Conservation (phyloP, 768 basidiomycete species). For the Suillus spraguei region DNA sequence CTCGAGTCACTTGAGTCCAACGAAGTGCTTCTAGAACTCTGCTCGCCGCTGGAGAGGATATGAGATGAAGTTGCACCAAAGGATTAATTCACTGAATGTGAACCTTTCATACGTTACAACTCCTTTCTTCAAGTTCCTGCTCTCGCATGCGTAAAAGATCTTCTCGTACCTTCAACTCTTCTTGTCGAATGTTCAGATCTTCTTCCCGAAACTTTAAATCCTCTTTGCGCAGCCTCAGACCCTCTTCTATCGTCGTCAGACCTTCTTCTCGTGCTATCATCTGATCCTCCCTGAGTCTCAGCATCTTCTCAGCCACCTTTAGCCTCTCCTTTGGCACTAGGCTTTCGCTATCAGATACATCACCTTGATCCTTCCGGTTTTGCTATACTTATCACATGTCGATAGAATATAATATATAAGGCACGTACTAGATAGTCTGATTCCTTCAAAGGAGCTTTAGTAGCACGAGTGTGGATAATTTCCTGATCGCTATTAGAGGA, state of each 20-base stretch:
- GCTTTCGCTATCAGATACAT: neutral
- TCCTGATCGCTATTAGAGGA: neutral
- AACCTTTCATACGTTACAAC: neutral
- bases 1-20: neutral
- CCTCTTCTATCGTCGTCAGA: slow-evolving; percentile 3
- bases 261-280: slow-evolving; percentile 5
- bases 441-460: neutral
- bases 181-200: slow-evolving; percentile 6
- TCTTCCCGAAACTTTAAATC: slow-evolving; percentile 6
- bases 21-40: neutral
- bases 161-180: slow-evolving; percentile 8
- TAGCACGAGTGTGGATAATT: neutral
- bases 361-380: slow-evolving; percentile 3
- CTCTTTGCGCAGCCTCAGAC: slow-evolving; percentile 6
- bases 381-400: neutral
- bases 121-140: slow-evolving; percentile 7
- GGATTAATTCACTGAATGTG: neutral
- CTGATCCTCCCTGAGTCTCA: slow-evolving; percentile 4
- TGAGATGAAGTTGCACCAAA: neutral
- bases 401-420: neutral
- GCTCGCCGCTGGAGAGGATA: neutral
- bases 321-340: neutral
- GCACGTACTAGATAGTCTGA: neutral
- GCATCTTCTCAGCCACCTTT: neutral
- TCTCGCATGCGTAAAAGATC: neutral